Percentiles rank a stretch among this genome's conserved stretches.
These are phyloP conservation scores for Yamadazyma ubonensis DNA, from an alignment of 805 yeast species.

Conservation along the genomic window DNA sequence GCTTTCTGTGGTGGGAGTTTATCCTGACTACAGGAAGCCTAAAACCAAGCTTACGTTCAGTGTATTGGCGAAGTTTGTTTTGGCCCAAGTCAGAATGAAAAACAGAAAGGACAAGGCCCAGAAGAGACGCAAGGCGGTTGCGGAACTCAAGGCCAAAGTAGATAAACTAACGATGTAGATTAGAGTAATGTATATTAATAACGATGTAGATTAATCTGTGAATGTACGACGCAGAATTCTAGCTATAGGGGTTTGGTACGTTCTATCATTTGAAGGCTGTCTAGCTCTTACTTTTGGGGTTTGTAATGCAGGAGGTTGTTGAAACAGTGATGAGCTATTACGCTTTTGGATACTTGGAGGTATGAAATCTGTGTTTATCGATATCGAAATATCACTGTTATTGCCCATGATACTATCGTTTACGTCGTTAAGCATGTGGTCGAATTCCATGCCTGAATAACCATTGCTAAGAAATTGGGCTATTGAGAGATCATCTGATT, in stretches of 20 bases:
- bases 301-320: constrained; percentile 18
- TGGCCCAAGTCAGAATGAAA: constrained; percentile 35
- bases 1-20: constrained; percentile 31
- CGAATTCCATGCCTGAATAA: constrained; percentile 13
- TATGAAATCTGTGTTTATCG: constrained; percentile 25
- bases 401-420: constrained; percentile 28
- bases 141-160: constrained; percentile 15
- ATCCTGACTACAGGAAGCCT: constrained; percentile 28
- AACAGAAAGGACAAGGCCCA: constrained; percentile 29
- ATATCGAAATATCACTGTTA: constrained; percentile 34
- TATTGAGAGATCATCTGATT: constrained; percentile 20
- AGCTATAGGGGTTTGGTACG: constrained; percentile 42
- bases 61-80: constrained; percentile 36
- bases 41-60: constrained; percentile 28
- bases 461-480: constrained; percentile 29
- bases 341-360: constrained; percentile 22
- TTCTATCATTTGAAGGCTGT: constrained; percentile 38
- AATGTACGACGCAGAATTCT: constrained; percentile 30
- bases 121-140: constrained; percentile 24
- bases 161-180: constrained; percentile 20
- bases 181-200: constrained; percentile 1
- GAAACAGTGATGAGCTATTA: constrained; percentile 14
- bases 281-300: constrained; percentile 42
- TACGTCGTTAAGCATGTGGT: constrained; percentile 15
- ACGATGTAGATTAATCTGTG: constrained; percentile 5